Conservation (phyloP, 164 flowering plant genomes). For the Platanus orientalis region DNA sequence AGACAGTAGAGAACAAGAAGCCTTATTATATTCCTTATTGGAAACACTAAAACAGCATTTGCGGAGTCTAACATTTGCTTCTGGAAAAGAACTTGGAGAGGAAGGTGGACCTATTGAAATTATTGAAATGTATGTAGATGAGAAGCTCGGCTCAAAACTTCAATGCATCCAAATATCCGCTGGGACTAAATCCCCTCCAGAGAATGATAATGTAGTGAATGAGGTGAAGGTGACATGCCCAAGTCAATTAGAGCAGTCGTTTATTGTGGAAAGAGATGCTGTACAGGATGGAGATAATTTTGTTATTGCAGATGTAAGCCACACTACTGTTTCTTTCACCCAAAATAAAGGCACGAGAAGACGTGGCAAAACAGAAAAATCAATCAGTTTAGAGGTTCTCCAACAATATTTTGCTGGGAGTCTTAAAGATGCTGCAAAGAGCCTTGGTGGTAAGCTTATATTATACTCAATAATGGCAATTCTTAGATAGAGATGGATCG, state of each 20-base stretch:
- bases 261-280: conserved; percentile 19
- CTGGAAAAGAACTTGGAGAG: conserved; percentile 45
- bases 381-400: conserved; percentile 85
- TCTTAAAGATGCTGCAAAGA: conserved; percentile 95
- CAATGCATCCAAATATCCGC: conserved; percentile 28
- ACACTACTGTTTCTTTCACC: conserved; percentile 17
- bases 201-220: conserved; percentile 24
- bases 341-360: conserved; percentile 41
- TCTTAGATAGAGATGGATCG: neutral
- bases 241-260: conserved; percentile 24
- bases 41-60: conserved; percentile 66
- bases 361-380: conserved; percentile 83
- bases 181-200: conserved; percentile 16
- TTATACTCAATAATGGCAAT: neutral
- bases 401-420: no score
- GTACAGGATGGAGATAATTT: conserved; percentile 16
- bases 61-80: conserved; percentile 60
- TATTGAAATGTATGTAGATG: conserved; percentile 35
- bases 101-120: conserved; percentile 50
- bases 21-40: conserved; percentile 56
- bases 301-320: conserved; percentile 19
- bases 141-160: conserved; percentile 24
- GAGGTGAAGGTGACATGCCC: conserved; percentile 17
- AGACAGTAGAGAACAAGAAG: conserved; percentile 43
- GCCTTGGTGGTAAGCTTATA: conserved; percentile 79